Evolutionary conservation across 2,329 filamentous ascomycete genomes (phyloP).

Genomic region (Colletotrichum sp.): DNA sequence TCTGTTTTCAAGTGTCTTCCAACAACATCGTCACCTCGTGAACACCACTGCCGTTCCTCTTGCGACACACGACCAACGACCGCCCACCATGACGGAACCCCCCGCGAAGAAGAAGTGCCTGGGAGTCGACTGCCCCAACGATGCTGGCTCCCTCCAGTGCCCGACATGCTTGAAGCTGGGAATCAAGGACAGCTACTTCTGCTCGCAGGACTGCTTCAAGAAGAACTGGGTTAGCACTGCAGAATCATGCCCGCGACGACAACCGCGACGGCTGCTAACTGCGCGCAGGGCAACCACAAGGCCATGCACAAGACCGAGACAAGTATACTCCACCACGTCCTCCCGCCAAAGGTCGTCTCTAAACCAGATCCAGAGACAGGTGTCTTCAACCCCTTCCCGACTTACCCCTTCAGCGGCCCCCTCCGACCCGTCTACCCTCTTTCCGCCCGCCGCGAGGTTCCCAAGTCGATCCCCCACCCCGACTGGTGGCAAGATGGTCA

Average conservation of each 20-base stretch:
- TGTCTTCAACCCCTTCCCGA: slow-evolving; percentile 90
- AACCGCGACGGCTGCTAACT: slow-evolving; percentile 15
- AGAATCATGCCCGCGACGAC: not conserved
- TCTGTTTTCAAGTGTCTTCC: not conserved
- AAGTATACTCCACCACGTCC: slow-evolving; percentile 75
- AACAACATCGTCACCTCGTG: not conserved
- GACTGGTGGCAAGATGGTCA: slow-evolving; percentile 90
- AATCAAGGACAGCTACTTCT: slow-evolving; percentile 91
- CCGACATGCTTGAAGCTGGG: slow-evolving; percentile 92
- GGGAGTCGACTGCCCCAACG: slow-evolving; percentile 84
- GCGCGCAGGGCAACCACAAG: slow-evolving; percentile 78
- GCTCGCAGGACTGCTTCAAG: slow-evolving; percentile 98
- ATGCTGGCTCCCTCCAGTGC: slow-evolving; percentile 86
- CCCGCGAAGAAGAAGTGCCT: slow-evolving; percentile 73
- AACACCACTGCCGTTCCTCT: not conserved
- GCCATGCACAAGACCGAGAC: slow-evolving; percentile 80
- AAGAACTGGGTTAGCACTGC: slow-evolving; percentile 83
- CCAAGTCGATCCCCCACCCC: slow-evolving; percentile 80
- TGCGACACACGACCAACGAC: not conserved
- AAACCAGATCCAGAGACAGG: slow-evolving; percentile 90
- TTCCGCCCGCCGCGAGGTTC: slow-evolving; percentile 74
- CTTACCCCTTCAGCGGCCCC: slow-evolving; percentile 80
- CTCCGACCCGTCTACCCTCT: slow-evolving; percentile 89
- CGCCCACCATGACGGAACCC: slow-evolving; percentile 52
- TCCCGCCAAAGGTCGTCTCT: slow-evolving; percentile 84